phyloP scores from a whole-genome alignment of 306 rosid species.

The Rubus idaeus region DNA sequence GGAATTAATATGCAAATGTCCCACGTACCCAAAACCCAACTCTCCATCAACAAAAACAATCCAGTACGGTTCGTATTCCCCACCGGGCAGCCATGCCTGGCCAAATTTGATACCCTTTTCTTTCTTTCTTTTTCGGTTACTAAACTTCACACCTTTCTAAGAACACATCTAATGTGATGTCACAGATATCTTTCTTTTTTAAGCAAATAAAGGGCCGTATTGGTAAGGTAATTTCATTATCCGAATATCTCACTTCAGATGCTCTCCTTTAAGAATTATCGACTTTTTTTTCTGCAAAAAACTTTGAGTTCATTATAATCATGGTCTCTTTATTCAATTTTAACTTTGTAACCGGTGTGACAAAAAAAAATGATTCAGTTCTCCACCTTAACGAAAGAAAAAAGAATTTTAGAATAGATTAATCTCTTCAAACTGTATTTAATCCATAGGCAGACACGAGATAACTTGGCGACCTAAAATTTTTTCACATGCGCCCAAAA shows the following conservation, averaged over 20 bases:
- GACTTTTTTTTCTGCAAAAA: no score
- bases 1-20: background rate
- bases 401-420: no score
- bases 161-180: background rate
- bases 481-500: no score
- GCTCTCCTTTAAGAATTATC: no score
- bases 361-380: no score
- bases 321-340: no score
- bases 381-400: no score
- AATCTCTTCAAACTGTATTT: no score
- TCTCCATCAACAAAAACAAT: background rate
- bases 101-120: background rate
- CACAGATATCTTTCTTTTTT: background rate
- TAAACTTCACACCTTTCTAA: background rate
- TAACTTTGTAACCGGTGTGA: no score
- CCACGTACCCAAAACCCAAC: no score
- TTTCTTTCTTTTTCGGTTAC: background rate
- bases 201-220: background rate
- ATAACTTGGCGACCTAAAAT: no score
- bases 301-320: background rate
- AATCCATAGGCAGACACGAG: no score
- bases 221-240: background rate
- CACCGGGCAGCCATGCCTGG: background rate
- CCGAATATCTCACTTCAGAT: background rate
- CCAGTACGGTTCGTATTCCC: background rate